Evolutionary conservation across 2,329 filamentous ascomycete species (phyloP), one percentile per base, ranked within the genome.

Genomic region (Colletotrichum sp.): DNA sequence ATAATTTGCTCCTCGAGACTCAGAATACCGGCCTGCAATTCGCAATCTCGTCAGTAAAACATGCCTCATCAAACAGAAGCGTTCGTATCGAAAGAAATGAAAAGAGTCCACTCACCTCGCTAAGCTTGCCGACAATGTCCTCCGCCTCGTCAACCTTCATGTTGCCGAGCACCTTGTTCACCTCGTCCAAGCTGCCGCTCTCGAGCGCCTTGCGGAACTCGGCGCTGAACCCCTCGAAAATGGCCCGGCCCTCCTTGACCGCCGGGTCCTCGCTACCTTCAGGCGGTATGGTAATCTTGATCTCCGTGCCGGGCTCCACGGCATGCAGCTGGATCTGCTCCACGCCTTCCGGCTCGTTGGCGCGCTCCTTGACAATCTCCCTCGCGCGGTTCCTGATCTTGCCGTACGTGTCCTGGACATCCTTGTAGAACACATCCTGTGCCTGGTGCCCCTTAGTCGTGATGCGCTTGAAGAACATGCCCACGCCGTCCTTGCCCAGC

Each of bases 301-400:
- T 98, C 77, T 95, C 94, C 5, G 96, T 98, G 64, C 94, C 94
- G 0, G 96, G 96, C 84, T 98, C 96, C 13, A 99, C 96, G 16
- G 97, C 96, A 83, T 99, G 97, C 63, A 99, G 90, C 86, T 99
- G 98, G 80, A 99, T 99, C 85, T 98, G 96, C 87, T 99, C 97
- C 12, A 98, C 94, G 24, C 94, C 95, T 75, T 87, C 85, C 5
- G 83, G 87, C 70, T 90, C 89, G 78, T 87, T 87, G 18, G 88
- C 89, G 76, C 88, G 84, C 85, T 92, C 87, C 21, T 86, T 85
- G 71, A 89, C 85, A 78, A 98, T 94, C 84, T 98, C 95, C 8
- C 90, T 89, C 2, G 94, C 93, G 64, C 97, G 92, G 30, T 89
- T 93, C 81, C 92, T 93, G 84, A 99, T 99, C 70, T 94, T 92